Conservation (phyloP, 345 rosid genomes). For the Gossypium raimondii region DNA sequence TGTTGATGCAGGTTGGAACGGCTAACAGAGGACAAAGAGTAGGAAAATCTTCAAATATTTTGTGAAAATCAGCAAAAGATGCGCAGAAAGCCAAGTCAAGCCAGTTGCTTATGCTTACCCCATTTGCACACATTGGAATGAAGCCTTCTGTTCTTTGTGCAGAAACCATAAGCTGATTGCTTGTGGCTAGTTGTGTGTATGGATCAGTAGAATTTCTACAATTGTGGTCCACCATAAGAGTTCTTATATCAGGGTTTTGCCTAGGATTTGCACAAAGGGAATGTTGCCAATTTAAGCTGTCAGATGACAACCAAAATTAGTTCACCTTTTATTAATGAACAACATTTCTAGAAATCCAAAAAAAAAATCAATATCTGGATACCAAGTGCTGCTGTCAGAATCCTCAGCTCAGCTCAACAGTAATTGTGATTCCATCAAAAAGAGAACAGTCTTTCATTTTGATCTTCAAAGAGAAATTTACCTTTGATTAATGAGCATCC, state of each 20-base stretch:
- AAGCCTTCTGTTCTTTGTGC: constrained; percentile 30
- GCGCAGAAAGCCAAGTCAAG: background rate
- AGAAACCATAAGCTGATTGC: constrained; percentile 22
- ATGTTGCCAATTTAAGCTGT: constrained; percentile 52
- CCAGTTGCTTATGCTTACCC: constrained; percentile 25
- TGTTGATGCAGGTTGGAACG: constrained; percentile 18
- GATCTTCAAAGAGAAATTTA: constrained; percentile 2
- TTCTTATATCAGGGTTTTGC: constrained; percentile 36
- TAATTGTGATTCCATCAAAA: background rate
- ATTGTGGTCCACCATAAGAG: constrained; percentile 37
- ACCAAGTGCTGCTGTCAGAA: background rate
- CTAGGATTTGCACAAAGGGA: constrained; percentile 31
- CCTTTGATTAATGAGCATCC: constrained; percentile 40
- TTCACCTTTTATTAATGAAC: background rate
- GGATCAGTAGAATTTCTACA: constrained; percentile 31
- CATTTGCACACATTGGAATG: constrained; percentile 24
- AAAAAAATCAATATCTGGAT: background rate
- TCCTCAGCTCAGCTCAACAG: background rate
- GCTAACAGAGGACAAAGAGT: constrained; percentile 10
- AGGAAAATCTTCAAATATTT: background rate
- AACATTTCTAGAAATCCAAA: background rate
- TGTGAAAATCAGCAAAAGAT: background rate
- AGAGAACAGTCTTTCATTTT: background rate
- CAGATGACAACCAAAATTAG: constrained; percentile 13
- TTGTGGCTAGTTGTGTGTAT: constrained; percentile 19